Evolutionary conservation across 2,329 filamentous ascomycete genomes (phyloP), one percentile per base, ranked within the genome.

Genomic region (Colletotrichum theobromicola): DNA sequence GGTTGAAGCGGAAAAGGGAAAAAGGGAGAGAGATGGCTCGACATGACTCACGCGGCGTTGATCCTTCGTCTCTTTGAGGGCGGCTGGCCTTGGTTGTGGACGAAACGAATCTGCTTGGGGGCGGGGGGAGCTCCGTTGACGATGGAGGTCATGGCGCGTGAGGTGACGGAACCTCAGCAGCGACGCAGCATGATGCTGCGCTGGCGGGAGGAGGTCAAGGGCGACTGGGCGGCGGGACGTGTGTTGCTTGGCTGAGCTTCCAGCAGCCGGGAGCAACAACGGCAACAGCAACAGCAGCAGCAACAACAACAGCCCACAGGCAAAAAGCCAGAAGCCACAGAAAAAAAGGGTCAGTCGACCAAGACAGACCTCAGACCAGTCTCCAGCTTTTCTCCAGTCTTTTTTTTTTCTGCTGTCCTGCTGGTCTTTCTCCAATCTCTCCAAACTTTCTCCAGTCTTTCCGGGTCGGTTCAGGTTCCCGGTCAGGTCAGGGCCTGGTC

Each of bases 61-160:
- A 96, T 94, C 79, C 94, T 89, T 81, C 94, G 90, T 79, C 94
- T 89, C 84, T 96, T 96, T 30, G 93, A 93, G 76, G 94, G 94
- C 63, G 94, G 94, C 77, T 94, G 93, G 76, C 94, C 94, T 84
- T 95, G 93, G 80, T 93, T 95, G 77, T 95, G 94, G 79, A 96
- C 94, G 82, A 96, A 96, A 79, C 94, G 93, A 78, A 95, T 94
- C 82, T 90, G 89, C 82, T 90, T 91, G 71, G 85, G 88, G 60
- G 86, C 83, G 72, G 87, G 85, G 76, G 85, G 80, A 78, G 81
- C 78, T 78, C 80, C 80, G 78, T 87, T 87, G 78, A 85, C 82
- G 79, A 86, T 81, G 62, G 72, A 75, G 67, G 63, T 76, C 75
- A 76, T 75, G 64, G 67, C 75, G 75, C 74, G 66, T 62, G 37